These are phyloP conservation scores for Penicillium odoratum DNA, from an alignment of 495 filamentous ascomycete genomes.

Conservation along the genomic window DNA sequence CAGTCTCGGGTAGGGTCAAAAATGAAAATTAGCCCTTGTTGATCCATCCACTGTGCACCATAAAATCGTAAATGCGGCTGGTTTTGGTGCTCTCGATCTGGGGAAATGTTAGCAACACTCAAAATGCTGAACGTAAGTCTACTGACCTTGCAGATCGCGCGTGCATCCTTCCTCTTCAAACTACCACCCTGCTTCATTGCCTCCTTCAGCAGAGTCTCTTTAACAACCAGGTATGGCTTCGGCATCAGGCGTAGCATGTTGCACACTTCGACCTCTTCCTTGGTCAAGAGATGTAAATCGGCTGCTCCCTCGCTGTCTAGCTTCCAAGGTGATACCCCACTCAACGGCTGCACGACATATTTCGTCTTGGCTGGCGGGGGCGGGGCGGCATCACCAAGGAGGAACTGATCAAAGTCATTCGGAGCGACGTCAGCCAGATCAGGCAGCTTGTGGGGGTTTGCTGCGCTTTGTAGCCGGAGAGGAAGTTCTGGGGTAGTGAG, in stretches of 20 bases:
- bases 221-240: constrained; percentile 92
- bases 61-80: constrained; percentile 85
- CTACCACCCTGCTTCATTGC: constrained; percentile 82
- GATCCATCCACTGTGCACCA: constrained; percentile 91
- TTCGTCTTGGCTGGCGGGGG: constrained; percentile 47
- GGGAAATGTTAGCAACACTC: constrained; percentile 1
- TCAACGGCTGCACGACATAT: constrained; percentile 47
- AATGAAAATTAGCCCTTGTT: constrained; percentile 22
- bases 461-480: constrained; percentile 52
- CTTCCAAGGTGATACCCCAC: constrained; percentile 62
- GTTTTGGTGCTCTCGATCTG: constrained; percentile 67
- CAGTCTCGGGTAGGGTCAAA: constrained; percentile 15
- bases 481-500: constrained; percentile 77
- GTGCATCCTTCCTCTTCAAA: constrained; percentile 87
- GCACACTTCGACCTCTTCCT: constrained; percentile 84
- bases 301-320: constrained; percentile 72
- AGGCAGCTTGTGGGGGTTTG: constrained; percentile 31
- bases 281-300: constrained; percentile 82
- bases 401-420: constrained; percentile 45
- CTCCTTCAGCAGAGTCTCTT: constrained; percentile 83
- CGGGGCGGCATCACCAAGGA: constrained; percentile 46
- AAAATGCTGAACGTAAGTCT: background rate
- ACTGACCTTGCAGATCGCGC: constrained; percentile 63
- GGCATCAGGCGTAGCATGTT: constrained; percentile 77
- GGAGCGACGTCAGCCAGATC: constrained; percentile 35